phyloP scores from a whole-genome alignment of 2,329 filamentous ascomycete species.

The Hymenoscyphus fructigenus region DNA sequence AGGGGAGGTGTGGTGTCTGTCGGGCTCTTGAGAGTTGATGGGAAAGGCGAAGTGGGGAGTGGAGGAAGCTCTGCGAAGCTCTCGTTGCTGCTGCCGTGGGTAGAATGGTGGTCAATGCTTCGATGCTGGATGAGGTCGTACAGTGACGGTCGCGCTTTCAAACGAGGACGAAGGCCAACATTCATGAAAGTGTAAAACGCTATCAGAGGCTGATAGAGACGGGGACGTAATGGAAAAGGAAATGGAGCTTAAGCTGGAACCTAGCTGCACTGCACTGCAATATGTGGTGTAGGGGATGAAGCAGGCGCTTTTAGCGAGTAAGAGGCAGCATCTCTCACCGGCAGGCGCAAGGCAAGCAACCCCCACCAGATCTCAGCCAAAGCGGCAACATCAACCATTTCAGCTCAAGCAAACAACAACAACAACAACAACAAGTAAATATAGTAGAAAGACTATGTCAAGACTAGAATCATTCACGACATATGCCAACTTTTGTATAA shows the following conservation, averaged over 20 bases:
- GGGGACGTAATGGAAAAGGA: background rate
- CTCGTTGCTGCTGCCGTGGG: slow-evolving; percentile 32
- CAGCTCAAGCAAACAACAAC: no score
- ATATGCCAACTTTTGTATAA: no score
- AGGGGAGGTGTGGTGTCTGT: slow-evolving; percentile 21
- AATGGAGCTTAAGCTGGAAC: no score
- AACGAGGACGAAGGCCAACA: slow-evolving; percentile 47
- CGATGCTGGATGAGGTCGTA: slow-evolving; percentile 58
- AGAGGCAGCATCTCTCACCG: no score
- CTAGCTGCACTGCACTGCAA: slow-evolving; percentile 2
- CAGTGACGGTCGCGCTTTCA: slow-evolving; percentile 60
- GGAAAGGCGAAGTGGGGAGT: slow-evolving; percentile 38
- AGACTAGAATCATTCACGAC: no score
- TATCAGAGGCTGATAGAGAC: background rate
- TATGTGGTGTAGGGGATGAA: no score
- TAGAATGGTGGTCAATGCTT: slow-evolving; percentile 45
- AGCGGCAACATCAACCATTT: no score
- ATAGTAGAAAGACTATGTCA: no score
- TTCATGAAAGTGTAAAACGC: slow-evolving; percentile 29
- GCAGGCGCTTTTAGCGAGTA: no score
- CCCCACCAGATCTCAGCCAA: no score
- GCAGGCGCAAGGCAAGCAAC: no score
- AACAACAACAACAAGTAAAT: no score
- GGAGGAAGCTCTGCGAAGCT: slow-evolving; percentile 43
- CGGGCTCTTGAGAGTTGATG: slow-evolving; percentile 32